Conservation (phyloP, 345 rosid species). For the Lumnitzera racemosa region DNA sequence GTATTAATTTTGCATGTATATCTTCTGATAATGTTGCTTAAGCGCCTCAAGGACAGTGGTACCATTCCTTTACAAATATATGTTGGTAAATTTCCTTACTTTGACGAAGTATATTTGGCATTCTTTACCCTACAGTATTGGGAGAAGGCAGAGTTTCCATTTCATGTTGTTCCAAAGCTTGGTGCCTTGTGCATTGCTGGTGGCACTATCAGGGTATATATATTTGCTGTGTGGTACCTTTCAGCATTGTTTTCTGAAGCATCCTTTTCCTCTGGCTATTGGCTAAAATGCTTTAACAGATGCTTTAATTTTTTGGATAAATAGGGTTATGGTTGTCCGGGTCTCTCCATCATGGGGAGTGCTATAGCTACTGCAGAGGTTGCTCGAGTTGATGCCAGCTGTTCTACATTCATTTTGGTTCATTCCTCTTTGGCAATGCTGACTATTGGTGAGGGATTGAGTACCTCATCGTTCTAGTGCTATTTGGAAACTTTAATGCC, state of each 20-base stretch:
- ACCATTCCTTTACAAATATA: not conserved
- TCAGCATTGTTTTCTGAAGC: not conserved
- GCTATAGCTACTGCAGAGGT: slow-evolving; percentile 68
- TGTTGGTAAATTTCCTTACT: not conserved
- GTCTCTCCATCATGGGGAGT: slow-evolving; percentile 61
- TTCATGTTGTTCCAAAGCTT: slow-evolving; percentile 72
- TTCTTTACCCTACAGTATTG: slow-evolving; percentile 48
- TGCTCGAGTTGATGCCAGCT: slow-evolving; percentile 97
- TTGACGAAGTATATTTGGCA: slow-evolving; percentile 3
- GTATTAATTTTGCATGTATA: slow-evolving; percentile 26
- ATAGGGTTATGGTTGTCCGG: slow-evolving; percentile 96
- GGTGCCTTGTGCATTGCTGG: slow-evolving; percentile 60
- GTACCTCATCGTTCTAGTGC: not conserved
- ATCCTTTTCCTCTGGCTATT: not conserved
- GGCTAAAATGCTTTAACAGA: not conserved
- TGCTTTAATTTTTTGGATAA: slow-evolving; percentile 16
- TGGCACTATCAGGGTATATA: slow-evolving; percentile 76
- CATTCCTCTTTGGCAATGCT: slow-evolving; percentile 93
- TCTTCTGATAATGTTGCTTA: not conserved
- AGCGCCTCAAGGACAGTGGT: not conserved
- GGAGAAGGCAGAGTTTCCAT: slow-evolving; percentile 98
- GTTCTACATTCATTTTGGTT: slow-evolving; percentile 79
- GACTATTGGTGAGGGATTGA: slow-evolving; percentile 63
- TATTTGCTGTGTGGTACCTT: not conserved
- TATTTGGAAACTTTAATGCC: not conserved